Percentiles rank a stretch among this genome's conserved stretches.
Evolutionary conservation across 768 basidiomycete genomes (phyloP).

Genomic region (Clavulina sp.): DNA sequence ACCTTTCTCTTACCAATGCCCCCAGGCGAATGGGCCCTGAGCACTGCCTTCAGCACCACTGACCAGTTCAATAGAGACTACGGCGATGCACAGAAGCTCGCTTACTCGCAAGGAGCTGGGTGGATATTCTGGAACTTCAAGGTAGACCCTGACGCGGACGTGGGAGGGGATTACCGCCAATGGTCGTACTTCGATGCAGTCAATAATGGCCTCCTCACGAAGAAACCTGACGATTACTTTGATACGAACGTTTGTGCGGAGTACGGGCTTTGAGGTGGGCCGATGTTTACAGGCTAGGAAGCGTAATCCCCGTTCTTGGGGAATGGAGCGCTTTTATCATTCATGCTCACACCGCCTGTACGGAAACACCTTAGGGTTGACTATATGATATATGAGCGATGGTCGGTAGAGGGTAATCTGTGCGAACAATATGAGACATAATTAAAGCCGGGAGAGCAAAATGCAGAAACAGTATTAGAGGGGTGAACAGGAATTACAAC

Average conservation of each 20-base stretch:
- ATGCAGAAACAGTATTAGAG: no score
- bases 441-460: no score
- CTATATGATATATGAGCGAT: no score
- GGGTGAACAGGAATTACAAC: no score
- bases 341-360: no score
- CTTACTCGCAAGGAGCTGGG: not conserved
- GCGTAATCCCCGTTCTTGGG: no score
- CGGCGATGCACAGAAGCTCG: conserved; percentile 6
- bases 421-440: no score
- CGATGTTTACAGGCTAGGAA: no score
- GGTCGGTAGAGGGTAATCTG: no score
- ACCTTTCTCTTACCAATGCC: not conserved
- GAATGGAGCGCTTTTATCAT: no score
- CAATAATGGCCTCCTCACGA: not conserved
- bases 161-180: not conserved
- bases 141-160: conserved; percentile 2
- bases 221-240: conserved; percentile 1
- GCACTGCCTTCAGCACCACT: not conserved
- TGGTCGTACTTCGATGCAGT: conserved; percentile 4
- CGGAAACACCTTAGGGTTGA: no score
- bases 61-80: conserved; percentile 4
- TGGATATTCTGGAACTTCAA: conserved; percentile 7
- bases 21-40: conserved; percentile 4
- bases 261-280: no score
- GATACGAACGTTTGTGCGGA: conserved; percentile 3